phyloP scores from a whole-genome alignment of 306 rosid genomes.

The Prunus campanulata region DNA sequence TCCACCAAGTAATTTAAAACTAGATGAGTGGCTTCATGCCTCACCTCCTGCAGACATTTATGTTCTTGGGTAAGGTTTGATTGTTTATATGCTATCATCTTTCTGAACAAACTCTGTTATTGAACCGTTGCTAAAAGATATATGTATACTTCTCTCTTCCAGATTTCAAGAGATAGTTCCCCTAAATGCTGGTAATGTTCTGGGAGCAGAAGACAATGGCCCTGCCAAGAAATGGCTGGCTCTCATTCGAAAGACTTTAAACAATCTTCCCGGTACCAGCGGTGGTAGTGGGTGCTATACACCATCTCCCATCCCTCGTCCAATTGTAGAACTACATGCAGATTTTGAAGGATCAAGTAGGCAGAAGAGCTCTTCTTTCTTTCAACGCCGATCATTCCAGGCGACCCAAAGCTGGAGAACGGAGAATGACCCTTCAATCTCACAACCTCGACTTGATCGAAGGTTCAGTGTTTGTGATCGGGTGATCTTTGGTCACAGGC shows the following conservation, averaged over 20 bases:
- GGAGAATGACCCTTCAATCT: constrained; percentile 75
- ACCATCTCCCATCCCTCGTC: constrained; percentile 93
- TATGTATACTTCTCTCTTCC: constrained; percentile 26
- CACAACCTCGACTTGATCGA: constrained; percentile 80
- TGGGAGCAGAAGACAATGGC: constrained; percentile 98
- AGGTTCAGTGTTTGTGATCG: constrained; percentile 96
- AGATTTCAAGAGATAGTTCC: constrained; percentile 99
- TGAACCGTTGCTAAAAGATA: constrained; percentile 16
- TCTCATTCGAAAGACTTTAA: constrained; percentile 82
- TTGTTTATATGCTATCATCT: constrained; percentile 1
- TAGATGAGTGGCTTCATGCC: constrained; percentile 95
- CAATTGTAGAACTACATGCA: constrained; percentile 79
- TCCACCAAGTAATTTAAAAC: constrained; percentile 77
- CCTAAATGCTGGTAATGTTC: constrained; percentile 92
- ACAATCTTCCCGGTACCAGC: constrained; percentile 91
- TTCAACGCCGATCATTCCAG: constrained; percentile 91
- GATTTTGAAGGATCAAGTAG: constrained; percentile 96
- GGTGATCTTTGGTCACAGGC: constrained; percentile 83
- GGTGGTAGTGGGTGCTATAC: constrained; percentile 76
- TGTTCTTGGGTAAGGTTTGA: constrained; percentile 85
- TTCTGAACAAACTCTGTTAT: constrained; percentile 2
- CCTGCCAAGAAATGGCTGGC: constrained; percentile 99
- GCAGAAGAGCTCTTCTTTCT: constrained; percentile 92
- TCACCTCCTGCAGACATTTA: constrained; percentile 96
- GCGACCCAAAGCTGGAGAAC: constrained; percentile 82